These are phyloP conservation scores for Copromyces sp. DNA, from an alignment of 495 filamentous ascomycete genomes.

Conservation along the genomic window DNA sequence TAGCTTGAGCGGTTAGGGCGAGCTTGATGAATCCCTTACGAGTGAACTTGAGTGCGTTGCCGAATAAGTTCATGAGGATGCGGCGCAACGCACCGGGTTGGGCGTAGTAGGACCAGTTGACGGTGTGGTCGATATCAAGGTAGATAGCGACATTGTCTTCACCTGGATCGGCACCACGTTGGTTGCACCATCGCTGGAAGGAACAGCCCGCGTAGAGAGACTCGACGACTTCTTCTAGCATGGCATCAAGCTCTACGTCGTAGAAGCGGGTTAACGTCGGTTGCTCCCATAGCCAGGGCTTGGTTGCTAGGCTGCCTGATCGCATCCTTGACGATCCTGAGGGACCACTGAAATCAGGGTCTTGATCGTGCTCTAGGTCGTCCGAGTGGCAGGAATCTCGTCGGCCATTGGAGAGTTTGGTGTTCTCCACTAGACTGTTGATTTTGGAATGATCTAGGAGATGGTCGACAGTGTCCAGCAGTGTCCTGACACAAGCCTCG, in stretches of 20 bases:
- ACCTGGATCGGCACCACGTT: slow-evolving; percentile 12
- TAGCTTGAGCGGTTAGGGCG: slow-evolving; percentile 34
- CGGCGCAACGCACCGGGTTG: slow-evolving; percentile 65
- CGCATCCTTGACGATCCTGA: not conserved
- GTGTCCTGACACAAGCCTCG: slow-evolving; percentile 61
- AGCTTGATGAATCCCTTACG: slow-evolving; percentile 55
- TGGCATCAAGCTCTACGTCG: slow-evolving; percentile 29
- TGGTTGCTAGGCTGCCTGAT: not conserved
- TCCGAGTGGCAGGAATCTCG: not conserved
- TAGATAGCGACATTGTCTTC: slow-evolving; percentile 40
- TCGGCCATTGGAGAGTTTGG: not conserved
- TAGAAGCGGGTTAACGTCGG: not conserved
- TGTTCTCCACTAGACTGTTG: slow-evolving; percentile 1
- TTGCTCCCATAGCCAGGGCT: not conserved
- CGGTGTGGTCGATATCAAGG: slow-evolving; percentile 48
- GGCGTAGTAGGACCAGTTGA: slow-evolving; percentile 52
- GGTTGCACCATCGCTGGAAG: slow-evolving; percentile 1
- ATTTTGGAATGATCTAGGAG: slow-evolving; percentile 1
- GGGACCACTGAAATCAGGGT: not conserved
- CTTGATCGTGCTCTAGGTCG: not conserved
- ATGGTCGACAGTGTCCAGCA: slow-evolving; percentile 73
- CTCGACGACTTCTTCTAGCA: slow-evolving; percentile 51
- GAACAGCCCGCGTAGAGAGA: not conserved
- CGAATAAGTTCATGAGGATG: slow-evolving; percentile 72
- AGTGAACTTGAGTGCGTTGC: slow-evolving; percentile 78